A percentile compares a stretch with the other conserved stretches of the same genome.
Conservation (phyloP, 306 rosid species). For the Gastrolobium villosum region DNA sequence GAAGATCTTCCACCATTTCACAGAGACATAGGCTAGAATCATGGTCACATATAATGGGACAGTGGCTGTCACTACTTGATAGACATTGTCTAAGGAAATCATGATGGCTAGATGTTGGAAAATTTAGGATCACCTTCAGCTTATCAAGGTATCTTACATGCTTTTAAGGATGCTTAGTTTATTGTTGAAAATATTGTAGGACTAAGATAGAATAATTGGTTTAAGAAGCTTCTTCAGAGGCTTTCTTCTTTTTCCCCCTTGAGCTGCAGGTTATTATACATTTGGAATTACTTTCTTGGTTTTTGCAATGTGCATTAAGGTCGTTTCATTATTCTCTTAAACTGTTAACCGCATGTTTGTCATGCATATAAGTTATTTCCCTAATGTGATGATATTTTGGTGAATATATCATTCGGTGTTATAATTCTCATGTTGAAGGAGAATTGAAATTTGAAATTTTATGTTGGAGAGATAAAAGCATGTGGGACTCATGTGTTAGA, state of each 20-base stretch:
- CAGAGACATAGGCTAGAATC: slow-evolving; percentile 79
- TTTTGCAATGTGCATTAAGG: slow-evolving; percentile 11
- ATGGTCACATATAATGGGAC: slow-evolving; percentile 84
- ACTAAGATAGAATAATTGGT: slow-evolving; percentile 48
- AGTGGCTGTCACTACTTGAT: slow-evolving; percentile 77
- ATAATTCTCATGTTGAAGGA: no score
- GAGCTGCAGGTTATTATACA: slow-evolving; percentile 19
- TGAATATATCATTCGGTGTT: no score
- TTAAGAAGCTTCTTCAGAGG: slow-evolving; percentile 64
- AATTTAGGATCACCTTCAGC: slow-evolving; percentile 41
- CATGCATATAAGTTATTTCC: slow-evolving; percentile 33
- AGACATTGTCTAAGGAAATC: slow-evolving; percentile 73
- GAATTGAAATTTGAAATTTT: no score
- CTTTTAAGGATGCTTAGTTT: slow-evolving; percentile 56
- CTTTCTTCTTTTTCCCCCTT: slow-evolving; percentile 51
- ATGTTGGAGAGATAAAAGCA: no score
- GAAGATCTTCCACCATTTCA: slow-evolving; percentile 92
- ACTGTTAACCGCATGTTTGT: slow-evolving; percentile 39
- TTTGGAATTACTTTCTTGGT: slow-evolving; percentile 6
- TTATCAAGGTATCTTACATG: slow-evolving; percentile 47
- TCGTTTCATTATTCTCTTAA: slow-evolving; percentile 17
- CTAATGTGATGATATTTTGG: slow-evolving; percentile 26
- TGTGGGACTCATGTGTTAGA: no score
- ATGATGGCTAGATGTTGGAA: slow-evolving; percentile 52
- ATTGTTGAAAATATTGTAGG: slow-evolving; percentile 46